Base-by-base conservation (phyloP, 2,329 filamentous ascomycete species). In the Fragosphaeria purpurea region DNA sequence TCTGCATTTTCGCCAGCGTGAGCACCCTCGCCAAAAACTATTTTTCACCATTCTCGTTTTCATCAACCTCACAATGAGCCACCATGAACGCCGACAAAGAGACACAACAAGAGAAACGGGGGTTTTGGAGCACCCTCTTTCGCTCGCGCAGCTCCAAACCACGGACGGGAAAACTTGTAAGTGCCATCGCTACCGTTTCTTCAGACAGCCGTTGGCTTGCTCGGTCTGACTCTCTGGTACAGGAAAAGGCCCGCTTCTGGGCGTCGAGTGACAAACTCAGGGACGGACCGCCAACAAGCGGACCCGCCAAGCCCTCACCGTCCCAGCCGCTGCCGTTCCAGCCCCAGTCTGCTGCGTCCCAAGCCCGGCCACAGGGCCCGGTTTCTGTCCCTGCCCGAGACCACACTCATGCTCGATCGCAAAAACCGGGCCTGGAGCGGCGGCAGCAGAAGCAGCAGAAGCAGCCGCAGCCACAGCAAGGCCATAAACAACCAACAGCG, bases 51-150 rank as follows among this genome's bases (percentile, higher is more conserved):
- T 30, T 13, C 39, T 12, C 13, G 13, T 12, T n/a, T n/a, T 34
- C 13, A 31, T 35, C 35, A 48, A 11, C 30, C 44, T 47, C 9
- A 50, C 41, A 48, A 53, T 53, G 50, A 38, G 38, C 44, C 43
- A 53, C 35, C 40, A 58, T 59, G 57, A 53, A 47, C 35, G 37
- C 41, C 41, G 42, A 43, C 39, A 65, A 57, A 48, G 67, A 68
- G 58, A 71, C 71, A 63, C 72, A 69, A 57, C 63, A 56, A 46
- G 67, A 67, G 58, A 74, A 72, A 63, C 71, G 69, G 57, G 65
- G 70, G 46, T 72, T 77, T 54, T 73, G 70, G 70, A 54, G 48
- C 50, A 66, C 67, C 53, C 63, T 80, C 50, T 68, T 80, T 57
- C 71, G 75, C 55, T 71, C 66, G 54, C 69, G 69, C 53, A 75